Evolutionary conservation across 140 eudicot species (phyloP).

Genomic region (Senecio squalidus): DNA sequence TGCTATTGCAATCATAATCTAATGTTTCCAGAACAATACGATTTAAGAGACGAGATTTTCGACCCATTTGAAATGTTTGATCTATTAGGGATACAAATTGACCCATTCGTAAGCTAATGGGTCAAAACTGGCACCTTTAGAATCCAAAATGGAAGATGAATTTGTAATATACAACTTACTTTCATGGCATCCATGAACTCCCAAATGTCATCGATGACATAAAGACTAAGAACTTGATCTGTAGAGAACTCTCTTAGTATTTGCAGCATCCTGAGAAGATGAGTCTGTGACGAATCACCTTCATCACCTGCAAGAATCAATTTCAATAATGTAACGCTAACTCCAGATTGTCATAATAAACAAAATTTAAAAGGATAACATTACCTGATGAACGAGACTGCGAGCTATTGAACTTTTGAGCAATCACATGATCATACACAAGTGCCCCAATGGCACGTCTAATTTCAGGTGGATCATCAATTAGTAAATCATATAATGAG

Average conservation of each 20-base stretch:
- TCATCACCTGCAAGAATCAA: slow-evolving; percentile 50
- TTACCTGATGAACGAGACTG: slow-evolving; percentile 78
- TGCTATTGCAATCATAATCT: too few species aligned
- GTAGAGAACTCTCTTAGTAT: slow-evolving; percentile 86
- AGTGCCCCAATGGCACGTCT: slow-evolving; percentile 97
- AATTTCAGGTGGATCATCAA: slow-evolving; percentile 93
- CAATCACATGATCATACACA: slow-evolving; percentile 93
- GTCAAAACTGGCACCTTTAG: neutral
- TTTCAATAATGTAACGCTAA: slow-evolving; percentile 11
- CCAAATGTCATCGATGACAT: slow-evolving; percentile 98
- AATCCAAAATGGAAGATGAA: neutral
- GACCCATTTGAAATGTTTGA: too few species aligned
- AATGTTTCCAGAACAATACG: too few species aligned
- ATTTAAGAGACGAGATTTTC: too few species aligned
- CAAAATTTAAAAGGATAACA: neutral
- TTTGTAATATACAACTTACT: slow-evolving; percentile 35
- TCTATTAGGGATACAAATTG: too few species aligned
- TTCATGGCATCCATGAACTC: slow-evolving; percentile 99
- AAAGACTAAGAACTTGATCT: slow-evolving; percentile 69
- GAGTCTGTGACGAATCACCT: slow-evolving; percentile 63
- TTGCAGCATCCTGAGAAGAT: slow-evolving; percentile 81
- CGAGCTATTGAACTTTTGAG: slow-evolving; percentile 67
- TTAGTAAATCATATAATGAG: slow-evolving; percentile 75
- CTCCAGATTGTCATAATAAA: neutral
- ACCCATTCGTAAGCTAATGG: too few species aligned